phyloP scores from a whole-genome alignment of 352 stramenopile species.

The Peronospora destructor region DNA sequence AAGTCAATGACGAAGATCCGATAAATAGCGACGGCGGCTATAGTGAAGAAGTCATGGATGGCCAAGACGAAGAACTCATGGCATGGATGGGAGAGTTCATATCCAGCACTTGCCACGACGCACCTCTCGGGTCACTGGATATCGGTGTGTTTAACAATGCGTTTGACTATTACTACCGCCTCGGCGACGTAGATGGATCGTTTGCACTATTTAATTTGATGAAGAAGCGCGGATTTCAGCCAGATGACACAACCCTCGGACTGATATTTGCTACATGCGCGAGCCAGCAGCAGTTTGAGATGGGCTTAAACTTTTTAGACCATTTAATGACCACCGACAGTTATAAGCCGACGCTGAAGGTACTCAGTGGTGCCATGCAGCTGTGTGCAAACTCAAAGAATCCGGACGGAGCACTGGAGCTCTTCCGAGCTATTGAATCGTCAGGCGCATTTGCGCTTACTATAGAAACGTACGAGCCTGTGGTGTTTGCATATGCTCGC shows the following conservation, averaged over 20 bases:
- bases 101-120: slow-evolving; percentile 39
- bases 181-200: slow-evolving; percentile 37
- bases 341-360: slow-evolving; percentile 38
- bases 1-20: background rate
- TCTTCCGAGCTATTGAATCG: slow-evolving; percentile 45
- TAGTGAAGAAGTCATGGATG: slow-evolving; percentile 17
- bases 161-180: slow-evolving; percentile 52
- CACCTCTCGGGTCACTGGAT: slow-evolving; percentile 30
- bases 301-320: slow-evolving; percentile 57
- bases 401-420: slow-evolving; percentile 37
- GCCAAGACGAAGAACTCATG: slow-evolving; percentile 17
- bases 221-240: slow-evolving; percentile 33
- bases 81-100: slow-evolving; percentile 35
- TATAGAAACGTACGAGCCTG: slow-evolving; percentile 33
- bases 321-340: slow-evolving; percentile 40
- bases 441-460: slow-evolving; percentile 31
- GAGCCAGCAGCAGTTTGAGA: slow-evolving; percentile 33
- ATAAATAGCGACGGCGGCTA: slow-evolving; percentile 1
- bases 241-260: slow-evolving; percentile 42
- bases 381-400: slow-evolving; percentile 43
- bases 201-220: slow-evolving; percentile 64
- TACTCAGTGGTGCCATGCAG: slow-evolving; percentile 47
- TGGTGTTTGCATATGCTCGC: slow-evolving; percentile 49
- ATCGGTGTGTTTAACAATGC: slow-evolving; percentile 55
- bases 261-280: slow-evolving; percentile 56